Evolutionary conservation across 306 rosid genomes (phyloP).

Genomic region (Herpetospermum pedunculosum): DNA sequence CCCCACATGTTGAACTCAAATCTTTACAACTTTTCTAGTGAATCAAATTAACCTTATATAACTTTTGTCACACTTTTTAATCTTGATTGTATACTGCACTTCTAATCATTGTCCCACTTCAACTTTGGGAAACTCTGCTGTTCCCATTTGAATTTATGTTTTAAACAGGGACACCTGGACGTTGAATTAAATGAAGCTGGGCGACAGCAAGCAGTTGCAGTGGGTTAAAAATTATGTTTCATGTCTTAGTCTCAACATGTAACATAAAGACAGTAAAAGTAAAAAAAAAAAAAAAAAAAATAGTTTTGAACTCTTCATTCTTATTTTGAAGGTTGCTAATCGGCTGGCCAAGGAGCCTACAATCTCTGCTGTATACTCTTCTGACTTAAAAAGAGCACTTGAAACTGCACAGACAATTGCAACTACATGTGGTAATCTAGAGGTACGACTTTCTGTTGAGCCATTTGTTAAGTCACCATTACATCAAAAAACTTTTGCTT

Average conservation of each 20-base stretch:
- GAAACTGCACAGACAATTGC: constrained; percentile 87
- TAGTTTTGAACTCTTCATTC: constrained; percentile 13
- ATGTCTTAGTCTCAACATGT: constrained; percentile 5
- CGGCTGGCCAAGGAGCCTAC: constrained; percentile 63
- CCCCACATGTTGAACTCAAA: not conserved
- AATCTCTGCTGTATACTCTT: constrained; percentile 58
- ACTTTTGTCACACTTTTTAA: not conserved
- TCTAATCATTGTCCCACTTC: constrained; percentile 13
- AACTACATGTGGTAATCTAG: constrained; percentile 47
- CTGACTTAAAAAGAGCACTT: constrained; percentile 79
- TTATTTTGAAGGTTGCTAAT: constrained; percentile 55
- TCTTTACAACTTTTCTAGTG: not conserved
- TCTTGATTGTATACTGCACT: constrained; percentile 3
- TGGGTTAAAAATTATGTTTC: constrained; percentile 27
- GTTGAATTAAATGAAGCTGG: constrained; percentile 84
- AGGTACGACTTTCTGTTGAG: constrained; percentile 38
- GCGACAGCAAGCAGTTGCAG: constrained; percentile 73
- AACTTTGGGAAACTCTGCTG: not conserved
- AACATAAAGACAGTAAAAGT: not conserved
- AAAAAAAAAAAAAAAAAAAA: too few species aligned
- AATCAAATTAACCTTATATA: not conserved
- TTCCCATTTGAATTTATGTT: constrained; percentile 11
- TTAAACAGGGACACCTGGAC: constrained; percentile 74
- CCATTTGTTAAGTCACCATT: not conserved
- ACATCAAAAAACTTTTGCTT: not conserved